Evolutionary conservation across 2,329 filamentous ascomycete species (phyloP), one percentile per base, ranked within the genome.

Genomic region (Aschersonia sp.): DNA sequence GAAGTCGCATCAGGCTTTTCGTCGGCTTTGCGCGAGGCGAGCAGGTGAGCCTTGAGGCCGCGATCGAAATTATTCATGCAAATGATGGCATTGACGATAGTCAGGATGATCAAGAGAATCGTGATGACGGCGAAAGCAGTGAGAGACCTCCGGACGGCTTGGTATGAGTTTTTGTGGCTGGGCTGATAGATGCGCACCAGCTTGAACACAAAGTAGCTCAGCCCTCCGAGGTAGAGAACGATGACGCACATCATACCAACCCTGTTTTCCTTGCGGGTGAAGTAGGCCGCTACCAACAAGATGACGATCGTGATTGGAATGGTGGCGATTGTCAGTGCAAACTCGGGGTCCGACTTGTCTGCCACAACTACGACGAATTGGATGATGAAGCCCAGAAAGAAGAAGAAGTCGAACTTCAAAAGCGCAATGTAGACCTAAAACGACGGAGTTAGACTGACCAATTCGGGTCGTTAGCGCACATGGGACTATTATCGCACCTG

Each of bases 331-430:
- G 94, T 98, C 46, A 97, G 73, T 47, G 77, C 84, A 57, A 92
- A 87, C 64, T 98, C 92, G 57, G 79, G 71, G 52, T 83, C 76
- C 44, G 75, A 75, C 51, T 71, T 76, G 43, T 73, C 71, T 43
- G 78, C 82, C 50, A 98, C 88, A 50, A 97, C 85, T 57, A 98
- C 90, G 47, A 97, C 77, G 65, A 98, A 98, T 62, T 98, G 92
- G 44, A 98, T 87, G 6, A 92, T 97, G 65, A 98, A 98, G 47
- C 90, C 92, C 46, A 98, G 79, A 75, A 98, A 98, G 73, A 98
- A 97, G 79, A 98, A 98, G 68, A 98, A 97, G 68, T 98, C 92
- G 64, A 98, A 98, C 67, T 98, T 98, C 54, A 98, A 76, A 9
- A 98, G 77, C 39, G 92, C 87, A 59, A 98, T 96, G 67, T 96